These are phyloP conservation scores for Populus ilicifolia DNA, from an alignment of 345 rosid genomes.

Conservation along the genomic window DNA sequence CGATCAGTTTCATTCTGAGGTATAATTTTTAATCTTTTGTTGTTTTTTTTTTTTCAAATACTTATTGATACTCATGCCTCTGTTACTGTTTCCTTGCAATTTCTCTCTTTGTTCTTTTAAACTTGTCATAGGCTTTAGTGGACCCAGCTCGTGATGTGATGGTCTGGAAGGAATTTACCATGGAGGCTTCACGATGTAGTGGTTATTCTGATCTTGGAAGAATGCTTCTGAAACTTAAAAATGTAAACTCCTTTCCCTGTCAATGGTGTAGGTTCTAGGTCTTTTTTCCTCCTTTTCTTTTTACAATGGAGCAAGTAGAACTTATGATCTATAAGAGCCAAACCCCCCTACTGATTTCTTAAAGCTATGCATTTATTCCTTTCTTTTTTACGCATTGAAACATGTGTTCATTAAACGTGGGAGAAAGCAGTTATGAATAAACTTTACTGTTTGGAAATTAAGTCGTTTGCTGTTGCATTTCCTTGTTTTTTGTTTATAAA, in stretches of 20 bases:
- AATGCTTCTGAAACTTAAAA: slow-evolving; percentile 89
- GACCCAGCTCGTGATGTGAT: slow-evolving; percentile 67
- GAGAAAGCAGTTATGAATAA: background rate
- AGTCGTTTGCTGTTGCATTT: background rate
- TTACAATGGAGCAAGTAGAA: background rate
- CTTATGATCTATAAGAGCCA: background rate
- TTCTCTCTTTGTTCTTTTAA: slow-evolving; percentile 11
- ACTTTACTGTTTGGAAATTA: background rate
- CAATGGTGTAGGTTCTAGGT: background rate
- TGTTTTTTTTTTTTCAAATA: background rate
- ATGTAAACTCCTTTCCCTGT: slow-evolving; percentile 40
- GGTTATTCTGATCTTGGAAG: slow-evolving; percentile 79
- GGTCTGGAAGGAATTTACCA: slow-evolving; percentile 94
- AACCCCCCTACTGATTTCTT: background rate
- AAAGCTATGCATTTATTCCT: background rate
- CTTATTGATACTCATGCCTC: background rate
- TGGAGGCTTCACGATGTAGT: slow-evolving; percentile 70
- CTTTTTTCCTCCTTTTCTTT: background rate
- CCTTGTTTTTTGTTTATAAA: background rate
- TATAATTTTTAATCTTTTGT: slow-evolving; percentile 17
- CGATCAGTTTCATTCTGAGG: slow-evolving; percentile 82
- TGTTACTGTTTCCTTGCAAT: slow-evolving; percentile 13
- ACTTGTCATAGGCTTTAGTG: slow-evolving; percentile 58
- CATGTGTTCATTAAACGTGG: background rate
- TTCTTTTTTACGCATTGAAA: background rate